Evolutionary conservation across 2,329 filamentous ascomycete species (phyloP), one percentile per base, ranked within the genome.

Genomic region (Huntiella moniliformis): DNA sequence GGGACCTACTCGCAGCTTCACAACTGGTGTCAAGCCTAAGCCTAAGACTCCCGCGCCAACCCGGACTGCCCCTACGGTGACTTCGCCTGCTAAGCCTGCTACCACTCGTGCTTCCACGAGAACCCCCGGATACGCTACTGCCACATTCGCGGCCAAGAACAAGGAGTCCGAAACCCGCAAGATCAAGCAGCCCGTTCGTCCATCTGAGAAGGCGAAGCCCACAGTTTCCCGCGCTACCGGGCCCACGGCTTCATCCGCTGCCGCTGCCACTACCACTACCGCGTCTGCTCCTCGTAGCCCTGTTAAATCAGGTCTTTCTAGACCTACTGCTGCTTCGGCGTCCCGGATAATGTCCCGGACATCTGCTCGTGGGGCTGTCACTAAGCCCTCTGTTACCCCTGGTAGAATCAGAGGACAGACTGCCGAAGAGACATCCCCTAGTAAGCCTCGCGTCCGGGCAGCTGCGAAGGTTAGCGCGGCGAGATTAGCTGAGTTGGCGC

Each of bases 1-100:
- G 12, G 37, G 42, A 13, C 42, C 28, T 18, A n/a, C 35, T 18
- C 55, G 17, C 39, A 54, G 22, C 48, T 45, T 38, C 50, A 46
- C 40, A 59, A 54, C n/a, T 56, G 13, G 31, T 13, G 40, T 42
- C 4, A 42, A 42, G 40, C 60, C 59, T 54, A 60, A 56, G 54
- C 36, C 42, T 16, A 48, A 48, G 41, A 48, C 46, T 5, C 46
- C 41, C 11, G 37, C 41, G 17, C 17, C 38, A 16, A 39, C 32
- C 10, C 37, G 38, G 32, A 47, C 38, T 15, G n/a, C 11, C 10
- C 28, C 40, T 3, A n/a, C n/a, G 40, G 15, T 15, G 12, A 31
- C 22, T 15, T 39, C 38, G 12, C 37, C 37, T 12, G 31, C 32
- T 12, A 32, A 38, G 12, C 17, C 31, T 33, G 31, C 33, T 8